phyloP scores from a whole-genome alignment of 2,329 filamentous ascomycete genomes.

The Talaromyces verruculosus region DNA sequence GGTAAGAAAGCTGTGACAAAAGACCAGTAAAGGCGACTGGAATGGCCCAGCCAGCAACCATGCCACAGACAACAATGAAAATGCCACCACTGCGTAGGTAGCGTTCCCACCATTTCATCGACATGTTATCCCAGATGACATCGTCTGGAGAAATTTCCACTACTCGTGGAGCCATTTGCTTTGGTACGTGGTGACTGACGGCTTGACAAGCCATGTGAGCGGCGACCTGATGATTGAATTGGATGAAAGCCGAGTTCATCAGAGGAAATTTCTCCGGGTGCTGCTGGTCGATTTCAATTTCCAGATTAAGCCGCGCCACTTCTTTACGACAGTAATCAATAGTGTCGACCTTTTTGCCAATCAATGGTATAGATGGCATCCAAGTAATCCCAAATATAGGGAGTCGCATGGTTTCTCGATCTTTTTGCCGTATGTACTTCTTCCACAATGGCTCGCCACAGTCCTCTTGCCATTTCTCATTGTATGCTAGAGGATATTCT shows the following conservation, averaged over 20 bases:
- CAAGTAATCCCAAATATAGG: slow-evolving; percentile 63
- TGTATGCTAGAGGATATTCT: slow-evolving; percentile 63
- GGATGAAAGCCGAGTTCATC: slow-evolving; percentile 96
- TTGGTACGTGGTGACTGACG: slow-evolving; percentile 84
- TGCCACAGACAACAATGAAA: slow-evolving; percentile 64
- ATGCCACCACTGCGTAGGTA: slow-evolving; percentile 72
- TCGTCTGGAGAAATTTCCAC: slow-evolving; percentile 94
- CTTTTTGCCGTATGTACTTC: slow-evolving; percentile 74
- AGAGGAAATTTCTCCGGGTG: slow-evolving; percentile 81
- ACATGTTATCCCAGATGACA: slow-evolving; percentile 97
- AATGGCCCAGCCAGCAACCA: slow-evolving; percentile 86
- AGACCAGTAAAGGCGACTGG: slow-evolving; percentile 86
- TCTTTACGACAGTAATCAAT: slow-evolving; percentile 90
- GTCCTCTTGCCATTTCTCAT: slow-evolving; percentile 61
- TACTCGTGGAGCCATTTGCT: slow-evolving; percentile 86
- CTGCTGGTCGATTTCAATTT: slow-evolving; percentile 88
- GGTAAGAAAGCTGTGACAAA: slow-evolving; percentile 70
- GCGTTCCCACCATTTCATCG: slow-evolving; percentile 88
- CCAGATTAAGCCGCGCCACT: slow-evolving; percentile 80
- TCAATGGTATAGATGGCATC: slow-evolving; percentile 73
- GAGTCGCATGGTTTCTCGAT: slow-evolving; percentile 81
- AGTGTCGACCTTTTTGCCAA: slow-evolving; percentile 89
- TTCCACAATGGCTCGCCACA: slow-evolving; percentile 72
- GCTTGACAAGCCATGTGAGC: slow-evolving; percentile 98
- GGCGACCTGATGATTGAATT: slow-evolving; percentile 96